phyloP scores from a whole-genome alignment of 2,329 filamentous ascomycete genomes.

The Cladophialophora carrionii region DNA sequence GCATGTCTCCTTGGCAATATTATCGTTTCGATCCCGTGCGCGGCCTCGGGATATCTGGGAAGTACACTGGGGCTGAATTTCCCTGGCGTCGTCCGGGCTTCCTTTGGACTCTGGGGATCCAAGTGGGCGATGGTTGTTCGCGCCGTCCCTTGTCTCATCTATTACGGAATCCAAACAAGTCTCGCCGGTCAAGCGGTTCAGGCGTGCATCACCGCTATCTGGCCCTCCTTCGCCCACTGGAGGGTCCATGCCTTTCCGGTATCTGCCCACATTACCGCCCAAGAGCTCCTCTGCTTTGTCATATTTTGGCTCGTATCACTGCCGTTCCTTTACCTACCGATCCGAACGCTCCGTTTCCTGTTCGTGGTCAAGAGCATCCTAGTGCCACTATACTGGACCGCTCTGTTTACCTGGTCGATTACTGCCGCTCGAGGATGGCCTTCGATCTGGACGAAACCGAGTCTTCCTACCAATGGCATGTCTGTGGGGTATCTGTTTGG shows the following conservation, averaged over 20 bases:
- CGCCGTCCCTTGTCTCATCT: conserved; percentile 21
- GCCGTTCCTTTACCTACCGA: conserved; percentile 47
- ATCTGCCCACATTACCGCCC: conserved; percentile 58
- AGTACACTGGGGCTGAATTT: conserved; percentile 21
- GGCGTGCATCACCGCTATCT: conserved; percentile 46
- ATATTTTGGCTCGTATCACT: conserved; percentile 58
- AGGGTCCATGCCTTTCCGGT: conserved; percentile 56
- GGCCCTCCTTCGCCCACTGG: conserved; percentile 53
- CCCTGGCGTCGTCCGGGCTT: conserved; percentile 18
- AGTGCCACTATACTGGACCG: conserved; percentile 19
- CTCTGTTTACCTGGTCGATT: conserved; percentile 24
- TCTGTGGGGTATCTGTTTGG: conserved; percentile 18
- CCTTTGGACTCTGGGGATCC: conserved; percentile 18
- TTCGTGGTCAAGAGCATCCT: conserved; percentile 42
- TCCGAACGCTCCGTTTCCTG: conserved; percentile 38
- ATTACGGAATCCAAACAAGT: conserved; percentile 22
- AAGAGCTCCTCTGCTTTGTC: conserved; percentile 61
- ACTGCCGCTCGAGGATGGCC: conserved; percentile 25
- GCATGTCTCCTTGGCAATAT: conserved; percentile 23
- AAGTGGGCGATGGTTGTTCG: conserved; percentile 25
- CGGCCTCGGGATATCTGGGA: conserved; percentile 24
- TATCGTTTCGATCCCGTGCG: conserved; percentile 26
- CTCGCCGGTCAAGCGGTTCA: conserved; percentile 37
- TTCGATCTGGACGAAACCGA: conserved; percentile 17
- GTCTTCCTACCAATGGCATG: conserved; percentile 16